Conservation (phyloP, 176 grass and related monocot species). For the Pharus latifolius region DNA sequence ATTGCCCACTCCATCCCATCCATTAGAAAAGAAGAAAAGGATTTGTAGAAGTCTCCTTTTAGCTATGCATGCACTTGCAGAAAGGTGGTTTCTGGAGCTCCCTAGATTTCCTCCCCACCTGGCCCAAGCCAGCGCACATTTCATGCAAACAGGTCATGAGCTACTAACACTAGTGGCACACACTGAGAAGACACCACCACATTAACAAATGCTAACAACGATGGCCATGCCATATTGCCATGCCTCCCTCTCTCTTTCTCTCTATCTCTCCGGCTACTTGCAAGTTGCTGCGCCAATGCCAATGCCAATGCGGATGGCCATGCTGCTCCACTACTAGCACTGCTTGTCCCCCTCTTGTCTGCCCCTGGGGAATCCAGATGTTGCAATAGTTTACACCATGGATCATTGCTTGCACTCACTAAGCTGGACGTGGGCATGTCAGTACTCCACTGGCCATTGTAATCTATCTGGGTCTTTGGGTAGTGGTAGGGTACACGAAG, state of each 20-base stretch:
- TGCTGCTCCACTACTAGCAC: conserved; percentile 26
- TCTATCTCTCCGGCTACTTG: background rate
- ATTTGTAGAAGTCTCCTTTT: background rate
- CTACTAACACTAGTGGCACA: background rate
- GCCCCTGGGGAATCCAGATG: conserved; percentile 28
- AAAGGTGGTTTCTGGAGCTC: background rate
- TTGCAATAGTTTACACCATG: conserved; percentile 6
- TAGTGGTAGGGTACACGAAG: conserved; percentile 24
- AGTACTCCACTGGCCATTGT: conserved; percentile 10
- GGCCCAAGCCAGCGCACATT: background rate
- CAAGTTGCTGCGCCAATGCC: background rate
- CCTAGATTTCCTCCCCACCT: conserved; percentile 21
- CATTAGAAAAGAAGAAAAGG: no score
- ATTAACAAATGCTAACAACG: background rate
- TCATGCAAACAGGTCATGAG: background rate
- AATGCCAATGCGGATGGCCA: conserved; percentile 25
- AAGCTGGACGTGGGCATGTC: conserved; percentile 40
- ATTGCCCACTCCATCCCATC: background rate
- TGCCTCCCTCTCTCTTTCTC: background rate
- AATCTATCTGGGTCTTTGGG: conserved; percentile 9
- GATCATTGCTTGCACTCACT: conserved; percentile 48
- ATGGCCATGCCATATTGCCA: background rate
- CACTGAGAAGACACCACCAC: conserved; percentile 31
- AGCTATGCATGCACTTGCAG: background rate
- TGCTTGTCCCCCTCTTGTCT: conserved; percentile 46